Conservation (phyloP, 2,329 filamentous ascomycete species). For the Ophiostoma novo-ulmi region DNA sequence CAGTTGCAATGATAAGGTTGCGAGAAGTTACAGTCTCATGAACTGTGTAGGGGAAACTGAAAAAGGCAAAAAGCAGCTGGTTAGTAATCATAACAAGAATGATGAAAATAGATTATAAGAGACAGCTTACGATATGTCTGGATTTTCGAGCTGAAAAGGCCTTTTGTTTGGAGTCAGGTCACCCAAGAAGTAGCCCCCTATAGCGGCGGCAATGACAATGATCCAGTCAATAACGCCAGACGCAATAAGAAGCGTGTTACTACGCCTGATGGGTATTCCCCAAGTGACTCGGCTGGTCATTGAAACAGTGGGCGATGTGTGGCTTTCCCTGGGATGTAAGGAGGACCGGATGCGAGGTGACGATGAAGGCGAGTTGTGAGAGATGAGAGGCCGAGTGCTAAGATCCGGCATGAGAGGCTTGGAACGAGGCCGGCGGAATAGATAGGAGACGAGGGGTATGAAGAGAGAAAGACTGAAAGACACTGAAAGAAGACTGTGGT, state of each 20-base stretch:
- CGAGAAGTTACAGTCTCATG: slow-evolving; percentile 67
- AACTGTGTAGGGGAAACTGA: slow-evolving; percentile 62
- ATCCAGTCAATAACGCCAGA: slow-evolving; percentile 74
- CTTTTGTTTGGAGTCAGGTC: slow-evolving; percentile 59
- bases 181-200: slow-evolving; percentile 55
- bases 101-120: background rate
- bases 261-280: slow-evolving; percentile 1
- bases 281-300: background rate
- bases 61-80: background rate
- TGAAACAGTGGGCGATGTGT: background rate
- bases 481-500: background rate
- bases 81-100: background rate
- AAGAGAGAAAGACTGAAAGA: background rate
- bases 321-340: background rate
- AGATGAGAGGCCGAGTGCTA: slow-evolving; percentile 21
- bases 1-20: slow-evolving; percentile 58
- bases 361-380: background rate
- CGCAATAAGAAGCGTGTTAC: slow-evolving; percentile 41
- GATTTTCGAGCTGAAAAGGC: slow-evolving; percentile 67
- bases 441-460: too few relatives aligned
- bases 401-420: slow-evolving; percentile 24
- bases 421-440: background rate
- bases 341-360: background rate
- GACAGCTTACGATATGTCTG: slow-evolving; percentile 62
- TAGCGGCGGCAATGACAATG: slow-evolving; percentile 55